phyloP scores from a whole-genome alignment of 2,329 filamentous ascomycete genomes.

The Colletotrichum tofieldiae region DNA sequence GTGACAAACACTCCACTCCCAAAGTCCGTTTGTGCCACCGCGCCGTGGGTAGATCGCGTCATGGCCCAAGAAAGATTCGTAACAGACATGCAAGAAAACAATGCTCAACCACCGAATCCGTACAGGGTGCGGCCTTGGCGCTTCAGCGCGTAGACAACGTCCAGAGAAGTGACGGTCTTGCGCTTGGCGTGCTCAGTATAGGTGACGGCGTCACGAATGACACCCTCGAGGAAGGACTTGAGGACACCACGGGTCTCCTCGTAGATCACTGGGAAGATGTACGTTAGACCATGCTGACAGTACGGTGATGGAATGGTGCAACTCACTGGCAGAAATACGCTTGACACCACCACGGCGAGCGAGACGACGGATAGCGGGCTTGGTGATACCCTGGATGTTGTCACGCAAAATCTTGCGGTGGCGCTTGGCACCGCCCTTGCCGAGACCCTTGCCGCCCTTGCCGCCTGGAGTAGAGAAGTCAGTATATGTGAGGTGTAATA shows the following conservation, averaged over 20 bases:
- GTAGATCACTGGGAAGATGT: constrained; percentile 75
- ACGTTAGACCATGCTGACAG: constrained; percentile 38
- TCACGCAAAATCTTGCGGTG: constrained; percentile 99
- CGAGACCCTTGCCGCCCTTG: constrained; percentile 97
- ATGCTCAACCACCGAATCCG: constrained; percentile 87
- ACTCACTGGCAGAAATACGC: constrained; percentile 96
- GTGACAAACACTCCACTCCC: constrained; percentile 56
- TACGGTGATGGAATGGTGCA: background rate
- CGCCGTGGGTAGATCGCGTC: constrained; percentile 39
- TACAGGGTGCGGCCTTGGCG: constrained; percentile 84
- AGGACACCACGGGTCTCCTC: constrained; percentile 84
- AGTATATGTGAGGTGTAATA: constrained; percentile 10
- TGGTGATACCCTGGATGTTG: constrained; percentile 99
- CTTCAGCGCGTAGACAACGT: constrained; percentile 79
- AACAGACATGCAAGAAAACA: constrained; percentile 53
- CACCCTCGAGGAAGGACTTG: constrained; percentile 84
- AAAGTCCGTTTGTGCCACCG: constrained; percentile 40
- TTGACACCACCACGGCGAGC: constrained; percentile 99
- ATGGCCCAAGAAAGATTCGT: constrained; percentile 52
- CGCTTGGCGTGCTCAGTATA: constrained; percentile 87
- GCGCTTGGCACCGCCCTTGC: constrained; percentile 98
- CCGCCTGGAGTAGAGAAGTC: constrained; percentile 74
- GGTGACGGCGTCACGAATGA: constrained; percentile 84
- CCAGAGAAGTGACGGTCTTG: constrained; percentile 82
- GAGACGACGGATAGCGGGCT: constrained; percentile 98